Conservation (phyloP, 2,329 filamentous ascomycete genomes). For the Myriangium duriaei region DNA sequence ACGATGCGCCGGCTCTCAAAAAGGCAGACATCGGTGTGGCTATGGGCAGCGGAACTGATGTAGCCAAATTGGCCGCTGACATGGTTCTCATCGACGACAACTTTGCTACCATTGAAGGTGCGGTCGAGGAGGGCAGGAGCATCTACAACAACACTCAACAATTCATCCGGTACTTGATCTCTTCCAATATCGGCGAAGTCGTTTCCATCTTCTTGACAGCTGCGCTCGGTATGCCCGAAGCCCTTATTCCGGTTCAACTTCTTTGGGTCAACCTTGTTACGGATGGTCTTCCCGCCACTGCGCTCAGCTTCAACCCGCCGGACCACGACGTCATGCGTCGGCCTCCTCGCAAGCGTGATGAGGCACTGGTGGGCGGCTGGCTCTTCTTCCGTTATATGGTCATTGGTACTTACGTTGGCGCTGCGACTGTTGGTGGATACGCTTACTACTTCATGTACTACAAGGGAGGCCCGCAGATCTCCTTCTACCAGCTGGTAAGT, state of each 20-base stretch:
- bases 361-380: slow-evolving; percentile 87
- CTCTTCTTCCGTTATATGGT: slow-evolving; percentile 96
- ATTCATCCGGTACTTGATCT: slow-evolving; percentile 98
- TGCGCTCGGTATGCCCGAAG: slow-evolving; percentile 92
- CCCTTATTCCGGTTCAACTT: slow-evolving; percentile 89
- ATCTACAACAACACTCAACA: slow-evolving; percentile 99
- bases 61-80: slow-evolving; percentile 89
- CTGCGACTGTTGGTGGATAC: slow-evolving; percentile 90
- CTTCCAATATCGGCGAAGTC: slow-evolving; percentile 97
- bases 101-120: slow-evolving; percentile 92
- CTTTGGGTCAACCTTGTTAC: slow-evolving; percentile 99
- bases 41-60: slow-evolving; percentile 96
- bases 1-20: slow-evolving; percentile 93
- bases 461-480: slow-evolving; percentile 76
- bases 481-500: slow-evolving; percentile 66
- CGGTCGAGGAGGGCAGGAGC: slow-evolving; percentile 90
- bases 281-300: slow-evolving; percentile 90
- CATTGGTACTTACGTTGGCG: slow-evolving; percentile 87
- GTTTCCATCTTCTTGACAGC: slow-evolving; percentile 98
- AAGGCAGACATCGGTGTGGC: slow-evolving; percentile 98
- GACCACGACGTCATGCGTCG: slow-evolving; percentile 97
- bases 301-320: slow-evolving; percentile 94
- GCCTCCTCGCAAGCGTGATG: slow-evolving; percentile 79
- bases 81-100: slow-evolving; percentile 99
- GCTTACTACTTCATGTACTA: slow-evolving; percentile 99